These are phyloP conservation scores for Phialemoniopsis sp. DNA, from an alignment of 2,329 filamentous ascomycete genomes.

Conservation along the genomic window DNA sequence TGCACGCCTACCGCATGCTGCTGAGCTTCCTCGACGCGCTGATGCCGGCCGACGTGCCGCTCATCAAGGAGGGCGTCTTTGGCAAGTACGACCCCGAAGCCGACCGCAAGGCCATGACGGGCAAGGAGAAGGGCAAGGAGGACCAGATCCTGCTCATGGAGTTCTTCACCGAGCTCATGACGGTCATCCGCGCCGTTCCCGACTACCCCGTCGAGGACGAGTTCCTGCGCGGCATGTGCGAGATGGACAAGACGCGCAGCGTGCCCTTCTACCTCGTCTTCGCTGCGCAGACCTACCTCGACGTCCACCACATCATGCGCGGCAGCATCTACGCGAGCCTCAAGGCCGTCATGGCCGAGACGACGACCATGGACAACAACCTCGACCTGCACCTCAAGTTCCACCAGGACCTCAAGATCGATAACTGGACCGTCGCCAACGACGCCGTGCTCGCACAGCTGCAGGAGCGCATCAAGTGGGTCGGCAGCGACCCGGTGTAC, in stretches of 20 bases:
- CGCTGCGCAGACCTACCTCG: slow-evolving; percentile 34
- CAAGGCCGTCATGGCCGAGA: not conserved
- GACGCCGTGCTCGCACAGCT: slow-evolving; percentile 14
- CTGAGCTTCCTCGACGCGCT: slow-evolving; percentile 9
- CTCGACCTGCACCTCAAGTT: slow-evolving; percentile 21
- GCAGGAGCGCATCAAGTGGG: slow-evolving; percentile 12
- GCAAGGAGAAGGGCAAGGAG: slow-evolving; percentile 24
- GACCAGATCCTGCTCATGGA: slow-evolving; percentile 26
- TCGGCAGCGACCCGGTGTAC: slow-evolving; percentile 17
- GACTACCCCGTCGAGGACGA: slow-evolving; percentile 28
- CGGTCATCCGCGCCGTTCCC: slow-evolving; percentile 9
- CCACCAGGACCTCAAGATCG: slow-evolving; percentile 20
- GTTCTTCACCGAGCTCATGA: slow-evolving; percentile 25
- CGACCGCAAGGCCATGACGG: slow-evolving; percentile 16
- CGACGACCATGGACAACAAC: slow-evolving; percentile 13
- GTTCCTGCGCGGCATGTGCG: slow-evolving; percentile 26
- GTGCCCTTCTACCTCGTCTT: slow-evolving; percentile 32
- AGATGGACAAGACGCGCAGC: slow-evolving; percentile 19
- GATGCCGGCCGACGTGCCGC: slow-evolving; percentile 5
- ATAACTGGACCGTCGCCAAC: slow-evolving; percentile 21
- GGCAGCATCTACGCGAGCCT: too few species aligned
- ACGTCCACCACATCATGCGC: slow-evolving; percentile 16
- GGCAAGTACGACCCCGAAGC: slow-evolving; percentile 18
- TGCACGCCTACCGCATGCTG: slow-evolving; percentile 10
- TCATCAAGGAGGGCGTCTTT: slow-evolving; percentile 17